Evolutionary conservation across 768 basidiomycete genomes (phyloP).

Genomic region (Lactarius sanguifluus): DNA sequence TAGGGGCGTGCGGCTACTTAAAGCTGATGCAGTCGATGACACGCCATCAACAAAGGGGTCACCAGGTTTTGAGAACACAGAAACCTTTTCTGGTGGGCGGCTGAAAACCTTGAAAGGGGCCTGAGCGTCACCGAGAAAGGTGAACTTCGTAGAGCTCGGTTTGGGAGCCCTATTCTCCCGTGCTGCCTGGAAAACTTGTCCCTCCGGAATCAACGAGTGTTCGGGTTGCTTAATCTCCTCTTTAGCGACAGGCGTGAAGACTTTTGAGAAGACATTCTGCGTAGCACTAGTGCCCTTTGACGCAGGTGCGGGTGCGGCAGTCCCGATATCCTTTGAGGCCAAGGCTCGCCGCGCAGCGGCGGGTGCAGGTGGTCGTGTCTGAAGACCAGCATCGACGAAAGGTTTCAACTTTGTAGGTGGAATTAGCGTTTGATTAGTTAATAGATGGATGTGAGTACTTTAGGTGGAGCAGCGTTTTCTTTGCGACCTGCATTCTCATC

Average conservation of each 20-base stretch:
- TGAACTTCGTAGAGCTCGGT: slow-evolving; percentile 33
- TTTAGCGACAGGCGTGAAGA: slow-evolving; percentile 53
- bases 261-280: slow-evolving; percentile 55
- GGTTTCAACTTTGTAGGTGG: slow-evolving; percentile 55
- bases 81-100: slow-evolving; percentile 52
- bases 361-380: slow-evolving; percentile 43
- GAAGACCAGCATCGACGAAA: slow-evolving; percentile 53
- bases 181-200: slow-evolving; percentile 8
- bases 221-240: slow-evolving; percentile 14
- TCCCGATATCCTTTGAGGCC: slow-evolving; percentile 50
- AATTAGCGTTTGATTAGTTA: not conserved
- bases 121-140: slow-evolving; percentile 42
- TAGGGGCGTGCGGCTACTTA: slow-evolving; percentile 31
- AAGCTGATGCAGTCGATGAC: slow-evolving; percentile 17
- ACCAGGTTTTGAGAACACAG: slow-evolving; percentile 29
- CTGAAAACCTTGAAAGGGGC: slow-evolving; percentile 65
- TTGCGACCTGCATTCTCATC: slow-evolving; percentile 55
- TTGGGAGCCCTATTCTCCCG: slow-evolving; percentile 10
- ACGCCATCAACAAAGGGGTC: slow-evolving; percentile 39
- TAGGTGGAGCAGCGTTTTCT: slow-evolving; percentile 41
- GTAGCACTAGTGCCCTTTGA: slow-evolving; percentile 28
- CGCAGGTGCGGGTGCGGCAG: slow-evolving; percentile 30
- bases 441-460: slow-evolving; percentile 21
- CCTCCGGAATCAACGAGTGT: slow-evolving; percentile 6
- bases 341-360: slow-evolving; percentile 45